A percentile compares a stretch with the other conserved stretches of the same genome.
These are phyloP conservation scores for Drechslera avenae DNA, from an alignment of 2,329 filamentous ascomycete species.

Conservation along the genomic window DNA sequence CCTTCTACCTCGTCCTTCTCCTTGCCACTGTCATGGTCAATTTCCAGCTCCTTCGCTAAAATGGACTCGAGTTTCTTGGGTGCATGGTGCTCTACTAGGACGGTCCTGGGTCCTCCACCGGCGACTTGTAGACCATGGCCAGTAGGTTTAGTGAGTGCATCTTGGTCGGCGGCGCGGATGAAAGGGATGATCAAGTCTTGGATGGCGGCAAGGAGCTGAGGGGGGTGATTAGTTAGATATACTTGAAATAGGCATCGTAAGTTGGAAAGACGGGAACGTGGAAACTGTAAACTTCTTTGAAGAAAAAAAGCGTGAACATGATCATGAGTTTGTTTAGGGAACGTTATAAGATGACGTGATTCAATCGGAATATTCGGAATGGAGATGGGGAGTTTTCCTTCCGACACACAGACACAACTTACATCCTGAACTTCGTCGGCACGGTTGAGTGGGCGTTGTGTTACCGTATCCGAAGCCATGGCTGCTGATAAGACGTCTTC, in stretches of 20 bases:
- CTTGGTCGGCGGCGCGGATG: slow-evolving; percentile 70
- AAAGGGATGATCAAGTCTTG: slow-evolving; percentile 72
- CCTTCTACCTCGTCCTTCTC: slow-evolving; percentile 15
- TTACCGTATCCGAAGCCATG: slow-evolving; percentile 15
- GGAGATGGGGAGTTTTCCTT: background rate
- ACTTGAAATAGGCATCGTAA: no score
- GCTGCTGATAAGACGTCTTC: no score
- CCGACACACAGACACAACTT: slow-evolving; percentile 13
- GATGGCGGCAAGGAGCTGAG: slow-evolving; percentile 54
- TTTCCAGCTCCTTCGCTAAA: slow-evolving; percentile 40
- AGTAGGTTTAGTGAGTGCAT: slow-evolving; percentile 60
- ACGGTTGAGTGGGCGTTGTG: slow-evolving; percentile 30
- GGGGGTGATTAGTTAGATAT: background rate
- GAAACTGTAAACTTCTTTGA: no score
- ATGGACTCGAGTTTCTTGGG: slow-evolving; percentile 51
- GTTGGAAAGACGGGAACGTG: no score
- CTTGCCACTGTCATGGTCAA: slow-evolving; percentile 31
- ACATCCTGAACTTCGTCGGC: slow-evolving; percentile 49
- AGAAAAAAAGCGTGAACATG: no score
- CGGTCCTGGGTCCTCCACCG: slow-evolving; percentile 59
- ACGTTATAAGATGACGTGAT: background rate
- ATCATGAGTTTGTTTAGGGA: no score
- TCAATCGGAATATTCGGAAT: slow-evolving; percentile 14
- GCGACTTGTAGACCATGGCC: slow-evolving; percentile 67
- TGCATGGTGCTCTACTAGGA: slow-evolving; percentile 52